phyloP scores from a whole-genome alignment of 169 alveolate genomes.

The Sarcocystis neurona region DNA sequence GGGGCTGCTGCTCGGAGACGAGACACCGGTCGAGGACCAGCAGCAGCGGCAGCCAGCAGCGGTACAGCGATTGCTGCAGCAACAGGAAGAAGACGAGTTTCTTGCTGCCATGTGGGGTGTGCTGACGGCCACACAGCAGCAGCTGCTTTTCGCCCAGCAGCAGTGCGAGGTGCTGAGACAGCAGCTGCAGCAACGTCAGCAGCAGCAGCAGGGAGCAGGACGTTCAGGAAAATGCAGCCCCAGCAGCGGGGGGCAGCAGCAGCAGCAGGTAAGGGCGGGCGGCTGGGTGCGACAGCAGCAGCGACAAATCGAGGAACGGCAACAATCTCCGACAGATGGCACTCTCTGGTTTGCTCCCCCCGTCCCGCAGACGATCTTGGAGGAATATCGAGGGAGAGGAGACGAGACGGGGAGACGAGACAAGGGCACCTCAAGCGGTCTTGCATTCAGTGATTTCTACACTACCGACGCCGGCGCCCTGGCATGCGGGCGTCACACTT shows the following conservation, averaged over 20 bases:
- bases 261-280: neutral
- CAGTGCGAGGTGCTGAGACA: neutral
- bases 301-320: neutral
- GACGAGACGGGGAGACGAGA: neutral
- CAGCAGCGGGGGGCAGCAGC: neutral
- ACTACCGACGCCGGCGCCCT: neutral
- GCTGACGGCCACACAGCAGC: slow-evolving; percentile 2
- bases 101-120: neutral
- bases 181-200: neutral
- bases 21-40: too few relatives aligned
- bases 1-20: too few relatives aligned
- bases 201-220: neutral
- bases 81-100: too few relatives aligned
- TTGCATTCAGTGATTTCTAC: slow-evolving; percentile 6
- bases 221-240: neutral
- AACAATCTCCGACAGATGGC: neutral
- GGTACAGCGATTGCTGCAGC: too few relatives aligned
- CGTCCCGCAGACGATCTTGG: slow-evolving; percentile 5
- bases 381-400: neutral
- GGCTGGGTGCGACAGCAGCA: too few relatives aligned
- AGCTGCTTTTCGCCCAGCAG: slow-evolving; percentile 1
- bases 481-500: neutral
- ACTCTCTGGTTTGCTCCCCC: neutral
- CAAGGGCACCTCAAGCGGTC: neutral
- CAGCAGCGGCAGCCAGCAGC: too few relatives aligned